Evolutionary conservation across 2,329 filamentous ascomycete genomes (phyloP), one percentile per base, ranked within the genome.

Genomic region (Stachybotrys chlorohalonatus): DNA sequence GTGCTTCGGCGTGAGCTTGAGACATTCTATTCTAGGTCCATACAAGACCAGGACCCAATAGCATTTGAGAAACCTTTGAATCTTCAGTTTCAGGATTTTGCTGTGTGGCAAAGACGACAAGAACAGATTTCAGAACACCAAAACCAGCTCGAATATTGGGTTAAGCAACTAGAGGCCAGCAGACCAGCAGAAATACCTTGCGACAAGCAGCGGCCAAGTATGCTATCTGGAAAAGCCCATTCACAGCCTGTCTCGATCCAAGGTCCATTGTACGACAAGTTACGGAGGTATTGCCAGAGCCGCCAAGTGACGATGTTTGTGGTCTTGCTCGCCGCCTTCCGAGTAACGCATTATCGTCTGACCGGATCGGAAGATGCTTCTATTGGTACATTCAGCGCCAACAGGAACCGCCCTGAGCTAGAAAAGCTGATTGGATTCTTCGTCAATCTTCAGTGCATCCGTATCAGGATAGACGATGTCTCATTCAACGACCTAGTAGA

Each of bases 21-120:
- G 1, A 2, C 1, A 5, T 61, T 56, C 46, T 64, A 65, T n/a
- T 17, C 55, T 1, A 55, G 58, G 4, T 53, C 57, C 1, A 15
- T 58, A 9, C 39, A 47, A 2, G 56, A 58, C 1, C 31, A 55
- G 6, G 57, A 63, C 24, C 60, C 57, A 1, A 30, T 60, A 1
- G 54, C 55, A 11, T 16, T 47, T 3, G 16, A 61, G 3, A 17
- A 52, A 0, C 60, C 63, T 0, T 53, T 66, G 1, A 57, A 62
- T 0, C 58, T 66, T 13, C 62, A 65, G 47, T 66, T 64, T 30
- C 51, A 58, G 3, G 62, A 66, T 52, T 64, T 58, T 16, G 52
- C 64, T 1, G 39, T 50, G 1, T 58, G 59, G 59, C 58, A 63
- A 31, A 61, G 53, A 53, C 42, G 57, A 2, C 13, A 55, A 8